Base-by-base conservation (phyloP, 371 early-diverging fungal genomes). In the Mortierella polycephala region DNA sequence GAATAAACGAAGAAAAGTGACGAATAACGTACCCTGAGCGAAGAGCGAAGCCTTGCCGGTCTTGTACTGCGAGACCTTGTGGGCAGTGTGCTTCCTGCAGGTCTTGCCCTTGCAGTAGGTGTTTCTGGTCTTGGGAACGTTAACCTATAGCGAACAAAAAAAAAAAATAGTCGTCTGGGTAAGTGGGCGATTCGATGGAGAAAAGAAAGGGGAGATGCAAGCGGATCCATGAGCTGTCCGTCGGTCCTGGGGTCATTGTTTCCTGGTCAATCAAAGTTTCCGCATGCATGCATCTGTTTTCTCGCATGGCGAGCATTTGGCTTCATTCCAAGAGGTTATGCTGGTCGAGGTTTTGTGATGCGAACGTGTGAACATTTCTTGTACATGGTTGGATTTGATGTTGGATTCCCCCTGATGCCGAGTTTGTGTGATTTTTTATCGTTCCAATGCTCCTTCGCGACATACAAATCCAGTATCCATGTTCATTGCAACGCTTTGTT, bases 1-100 rank as follows among this genome's bases (percentile, higher is more conserved):
- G 60, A 56, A 52, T 54, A 46, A 40, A 57, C 58, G 30, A 66
- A 41, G 45, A 93, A 92, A 37, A 20, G 52, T 6, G 47, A 52
- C 13, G 41, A 1, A 30, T 50, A n/a, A 44, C 49, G 55, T 93
- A 92, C 96, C 99, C 89, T 98, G 98, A 81, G 96, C 98, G 81
- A 93, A 93, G 77, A 97, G 92, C 75, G 98, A 98, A 81, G 95
- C 98, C 92, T 99, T 99, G 77, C 98, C 97, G 79, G 96, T 96
- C 96, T 99, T 99, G 96, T 98, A 98, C 87, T 98, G 97, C 80
- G 98, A 92, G 71, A 98, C 98, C 92, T 98, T 99, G 96, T 98
- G 98, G 62, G 94, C 94, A 74, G 96, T 96, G 95, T 99, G 99
- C 92, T 95, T 95, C 82, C 91, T 90, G 94, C 99, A 99, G 85